Base-by-base conservation (phyloP, 768 basidiomycete species). In the Coprinellus micaceus region DNA sequence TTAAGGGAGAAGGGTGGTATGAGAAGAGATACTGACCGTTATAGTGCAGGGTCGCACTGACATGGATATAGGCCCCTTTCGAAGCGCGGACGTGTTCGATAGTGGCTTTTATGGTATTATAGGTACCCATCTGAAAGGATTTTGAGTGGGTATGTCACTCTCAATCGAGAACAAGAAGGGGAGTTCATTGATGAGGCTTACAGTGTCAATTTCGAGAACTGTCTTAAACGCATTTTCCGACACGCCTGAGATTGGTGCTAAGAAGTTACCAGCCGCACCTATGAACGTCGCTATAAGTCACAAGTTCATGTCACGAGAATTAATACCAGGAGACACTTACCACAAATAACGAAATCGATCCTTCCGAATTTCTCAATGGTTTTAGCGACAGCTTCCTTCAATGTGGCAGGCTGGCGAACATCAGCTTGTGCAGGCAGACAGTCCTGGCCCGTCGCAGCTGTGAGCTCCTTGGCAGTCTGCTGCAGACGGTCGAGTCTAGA, bases 241-340 rank as follows among this genome's bases (percentile, higher is more conserved):
- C 57, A 97, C 79, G 1, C 79, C 82, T 37, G 84, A 82, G 56
- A 96, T 91, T 15, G 94, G 88, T 1, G 89, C 88, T 26, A 99
- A 77, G 74, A 98, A 99, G 74, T 98, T 99, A 2, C 96, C 96
- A 56, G 96, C 96, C 40, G 94, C 94, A 59, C 92, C 92, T 94
- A 65, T 25, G 26, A 17, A 45, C 19, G 48, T 37, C 15, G 28
- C 56, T 30, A 22, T 22, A 54, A 47, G 58, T 45, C 29, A 21
- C 21, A 46, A 40, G 39, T 30, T 37, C 43, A 39, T 12, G 30
- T 28, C 49, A 40, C 3, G 26, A 48, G 47, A 2, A 33, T 24
- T 2, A 36, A 45, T 28, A 37, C 17, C 22, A n/a, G 45, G 19
- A 33, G 26, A 33, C 48, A 24, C 78, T 56, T 69, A 90, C 94